Conservation (phyloP, 164 flowering plant genomes). For the Liriodendron chinense region DNA sequence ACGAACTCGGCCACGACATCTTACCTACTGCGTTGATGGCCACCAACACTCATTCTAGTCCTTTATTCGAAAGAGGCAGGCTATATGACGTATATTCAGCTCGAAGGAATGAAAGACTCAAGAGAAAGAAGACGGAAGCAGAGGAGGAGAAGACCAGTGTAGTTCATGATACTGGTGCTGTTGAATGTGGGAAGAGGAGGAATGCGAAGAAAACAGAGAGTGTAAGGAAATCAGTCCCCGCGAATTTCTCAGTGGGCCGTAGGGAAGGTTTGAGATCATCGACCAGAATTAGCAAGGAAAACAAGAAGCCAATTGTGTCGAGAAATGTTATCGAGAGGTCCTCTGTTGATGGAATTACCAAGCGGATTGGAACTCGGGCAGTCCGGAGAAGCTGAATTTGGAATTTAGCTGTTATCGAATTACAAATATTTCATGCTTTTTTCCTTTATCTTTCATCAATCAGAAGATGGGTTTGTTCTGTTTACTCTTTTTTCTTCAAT, state of each 20-base stretch:
- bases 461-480: not conserved
- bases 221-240: conserved; percentile 51
- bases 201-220: conserved; percentile 49
- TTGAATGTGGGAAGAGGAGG: conserved; percentile 53
- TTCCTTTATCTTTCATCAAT: not conserved
- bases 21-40: not conserved
- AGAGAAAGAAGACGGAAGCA: conserved; percentile 53
- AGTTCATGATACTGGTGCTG: conserved; percentile 40
- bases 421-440: not conserved
- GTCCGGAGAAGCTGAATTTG: conserved; percentile 24
- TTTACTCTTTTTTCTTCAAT: not conserved
- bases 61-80: conserved; percentile 72
- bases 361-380: conserved; percentile 23
- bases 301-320: conserved; percentile 49
- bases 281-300: conserved; percentile 63
- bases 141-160: conserved; percentile 31
- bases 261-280: conserved; percentile 50
- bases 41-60: conserved; percentile 16
- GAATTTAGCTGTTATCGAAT: not conserved
- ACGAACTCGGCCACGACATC: conserved; percentile 36
- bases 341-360: conserved; percentile 20
- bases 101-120: conserved; percentile 79
- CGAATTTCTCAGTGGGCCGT: conserved; percentile 28
- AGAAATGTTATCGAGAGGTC: conserved; percentile 18
- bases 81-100: conserved; percentile 79